Evolutionary conservation across 768 basidiomycete genomes (phyloP).

Genomic region (Cystofilobasidium macerans): DNA sequence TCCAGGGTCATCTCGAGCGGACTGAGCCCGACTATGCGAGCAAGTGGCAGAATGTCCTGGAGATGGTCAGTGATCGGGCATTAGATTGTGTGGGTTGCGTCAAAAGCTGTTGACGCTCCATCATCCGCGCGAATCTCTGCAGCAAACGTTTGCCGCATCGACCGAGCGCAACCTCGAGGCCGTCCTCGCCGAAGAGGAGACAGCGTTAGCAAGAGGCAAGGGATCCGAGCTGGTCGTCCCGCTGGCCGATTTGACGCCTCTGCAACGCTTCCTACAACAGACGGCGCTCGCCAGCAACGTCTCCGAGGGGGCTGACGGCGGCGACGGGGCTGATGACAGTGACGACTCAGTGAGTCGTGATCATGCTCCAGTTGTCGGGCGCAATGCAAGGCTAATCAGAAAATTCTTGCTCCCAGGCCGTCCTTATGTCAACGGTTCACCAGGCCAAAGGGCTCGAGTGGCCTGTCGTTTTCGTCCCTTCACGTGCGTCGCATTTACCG

Average conservation of each 20-base stretch:
- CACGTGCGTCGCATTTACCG: slow-evolving; percentile 27
- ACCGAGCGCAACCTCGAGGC: background rate
- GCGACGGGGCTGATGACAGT: too few species aligned
- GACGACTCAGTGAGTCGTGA: too few species aligned
- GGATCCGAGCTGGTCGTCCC: background rate
- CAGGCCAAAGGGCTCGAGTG: slow-evolving; percentile 85
- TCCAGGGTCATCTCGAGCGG: slow-evolving; percentile 57
- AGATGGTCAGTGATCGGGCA: slow-evolving; percentile 43
- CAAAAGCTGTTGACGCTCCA: too few species aligned
- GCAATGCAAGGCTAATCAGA: too few species aligned
- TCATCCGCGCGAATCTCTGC: background rate
- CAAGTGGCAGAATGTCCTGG: slow-evolving; percentile 76
- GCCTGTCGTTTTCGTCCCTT: slow-evolving; percentile 63
- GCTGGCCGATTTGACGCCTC: background rate
- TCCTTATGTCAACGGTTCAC: slow-evolving; percentile 75
- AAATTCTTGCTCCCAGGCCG: slow-evolving; percentile 50
- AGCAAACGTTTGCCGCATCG: slow-evolving; percentile 25
- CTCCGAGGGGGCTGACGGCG: slow-evolving; percentile 31
- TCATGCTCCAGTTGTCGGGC: too few species aligned
- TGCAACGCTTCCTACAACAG: background rate
- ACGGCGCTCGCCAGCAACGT: background rate
- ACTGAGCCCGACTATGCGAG: slow-evolving; percentile 58
- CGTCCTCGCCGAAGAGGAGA: background rate
- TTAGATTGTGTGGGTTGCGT: too few species aligned
- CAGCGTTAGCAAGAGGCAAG: background rate